Percentiles rank a stretch among this genome's conserved stretches.
Conservation (phyloP, 192 early-diverging fungal species). For the Umbelopsis ramanniana region DNA sequence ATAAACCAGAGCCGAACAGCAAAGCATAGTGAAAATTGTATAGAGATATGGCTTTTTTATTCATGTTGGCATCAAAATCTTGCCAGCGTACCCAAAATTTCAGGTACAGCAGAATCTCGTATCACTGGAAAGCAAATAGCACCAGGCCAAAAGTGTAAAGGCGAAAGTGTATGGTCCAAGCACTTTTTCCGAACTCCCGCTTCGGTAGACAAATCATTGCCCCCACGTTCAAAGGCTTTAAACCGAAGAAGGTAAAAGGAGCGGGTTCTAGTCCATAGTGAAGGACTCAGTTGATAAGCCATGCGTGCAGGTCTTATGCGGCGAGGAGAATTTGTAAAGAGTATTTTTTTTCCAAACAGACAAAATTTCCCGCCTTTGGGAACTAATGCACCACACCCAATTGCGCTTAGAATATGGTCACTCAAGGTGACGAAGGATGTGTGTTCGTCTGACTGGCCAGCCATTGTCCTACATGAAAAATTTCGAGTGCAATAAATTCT, state of each 20-base stretch:
- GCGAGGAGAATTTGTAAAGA: not conserved
- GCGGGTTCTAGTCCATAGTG: not conserved
- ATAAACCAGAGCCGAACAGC: no score
- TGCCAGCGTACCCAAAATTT: not conserved
- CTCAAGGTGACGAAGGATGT: not conserved
- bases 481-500: not conserved
- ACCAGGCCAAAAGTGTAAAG: not conserved
- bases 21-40: no score
- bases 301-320: not conserved
- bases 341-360: not conserved
- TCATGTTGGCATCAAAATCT: not conserved
- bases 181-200: not conserved
- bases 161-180: not conserved
- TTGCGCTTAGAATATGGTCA: constrained; percentile 2
- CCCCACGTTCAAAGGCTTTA: not conserved
- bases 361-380: constrained; percentile 23
- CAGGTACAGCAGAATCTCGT: not conserved
- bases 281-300: not conserved
- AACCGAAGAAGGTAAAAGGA: not conserved
- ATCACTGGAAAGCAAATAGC: not conserved
- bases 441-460: constrained; percentile 12
- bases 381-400: constrained; percentile 7
- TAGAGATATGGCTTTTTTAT: no score
- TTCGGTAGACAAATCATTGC: not conserved
- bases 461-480: not conserved